phyloP scores from a whole-genome alignment of 1,284 basidiomycete genomes.

The Coniferiporia weirii region DNA sequence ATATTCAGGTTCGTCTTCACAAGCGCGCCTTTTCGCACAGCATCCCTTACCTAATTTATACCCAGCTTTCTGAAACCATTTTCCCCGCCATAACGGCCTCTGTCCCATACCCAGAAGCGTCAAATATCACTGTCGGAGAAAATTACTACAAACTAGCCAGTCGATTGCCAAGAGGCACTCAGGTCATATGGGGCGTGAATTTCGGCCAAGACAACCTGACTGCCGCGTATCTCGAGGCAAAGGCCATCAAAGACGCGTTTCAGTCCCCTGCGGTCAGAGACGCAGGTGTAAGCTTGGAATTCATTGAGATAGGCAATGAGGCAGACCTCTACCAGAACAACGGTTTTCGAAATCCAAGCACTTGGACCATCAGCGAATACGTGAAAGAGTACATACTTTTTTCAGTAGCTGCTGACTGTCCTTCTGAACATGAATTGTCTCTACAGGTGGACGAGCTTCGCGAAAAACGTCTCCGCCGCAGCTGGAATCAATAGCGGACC shows the following conservation, averaged over 20 bases:
- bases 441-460: slow-evolving; percentile 31
- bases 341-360: slow-evolving; percentile 35
- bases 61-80: slow-evolving; percentile 24
- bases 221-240: slow-evolving; percentile 52
- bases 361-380: slow-evolving; percentile 46
- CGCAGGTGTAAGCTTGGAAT: slow-evolving; percentile 46
- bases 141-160: slow-evolving; percentile 51
- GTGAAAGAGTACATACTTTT: slow-evolving; percentile 41
- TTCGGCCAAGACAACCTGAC: slow-evolving; percentile 52
- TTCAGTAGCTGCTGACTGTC: slow-evolving; percentile 24
- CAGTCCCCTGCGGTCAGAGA: slow-evolving; percentile 34
- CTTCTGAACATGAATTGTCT: slow-evolving; percentile 1
- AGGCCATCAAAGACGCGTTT: slow-evolving; percentile 52
- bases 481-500: slow-evolving; percentile 22
- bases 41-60: background rate
- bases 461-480: slow-evolving; percentile 27
- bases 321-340: slow-evolving; percentile 53
- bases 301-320: slow-evolving; percentile 54
- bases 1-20: slow-evolving; percentile 13
- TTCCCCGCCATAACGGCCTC: slow-evolving; percentile 46
- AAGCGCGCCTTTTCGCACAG: background rate
- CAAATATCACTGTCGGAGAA: slow-evolving; percentile 49
- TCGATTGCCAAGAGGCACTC: slow-evolving; percentile 51
- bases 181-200: slow-evolving; percentile 70
- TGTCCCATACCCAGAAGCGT: slow-evolving; percentile 61